Conservation (phyloP, 805 yeast species). For the Lipomyces yamadae region DNA sequence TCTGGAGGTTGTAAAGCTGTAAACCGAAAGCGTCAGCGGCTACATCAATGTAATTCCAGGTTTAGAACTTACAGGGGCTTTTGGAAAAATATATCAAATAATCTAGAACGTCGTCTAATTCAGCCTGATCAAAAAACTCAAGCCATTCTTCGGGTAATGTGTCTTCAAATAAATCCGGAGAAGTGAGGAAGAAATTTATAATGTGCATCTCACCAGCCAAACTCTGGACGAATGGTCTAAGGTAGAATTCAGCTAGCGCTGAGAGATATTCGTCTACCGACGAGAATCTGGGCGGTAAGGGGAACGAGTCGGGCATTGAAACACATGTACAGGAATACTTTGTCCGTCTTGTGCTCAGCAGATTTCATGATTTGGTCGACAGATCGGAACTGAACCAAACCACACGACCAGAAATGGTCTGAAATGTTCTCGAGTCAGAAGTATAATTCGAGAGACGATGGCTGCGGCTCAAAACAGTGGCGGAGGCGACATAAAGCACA, state of each 20-base stretch:
- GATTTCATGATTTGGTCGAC: not conserved
- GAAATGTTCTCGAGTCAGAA: not conserved
- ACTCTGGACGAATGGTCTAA: slow-evolving; percentile 31
- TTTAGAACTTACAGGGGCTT: slow-evolving; percentile 3
- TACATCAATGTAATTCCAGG: not conserved
- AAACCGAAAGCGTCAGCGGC: not conserved
- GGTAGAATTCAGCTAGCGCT: slow-evolving; percentile 24
- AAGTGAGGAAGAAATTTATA: slow-evolving; percentile 30
- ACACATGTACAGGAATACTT: not conserved
- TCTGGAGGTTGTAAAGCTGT: slow-evolving; percentile 17
- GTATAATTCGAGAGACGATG: not conserved
- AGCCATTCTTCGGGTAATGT: slow-evolving; percentile 32
- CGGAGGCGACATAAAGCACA: not conserved
- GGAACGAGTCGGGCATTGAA: slow-evolving; percentile 17
- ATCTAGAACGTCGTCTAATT: slow-evolving; percentile 24
- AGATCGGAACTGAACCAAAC: not conserved
- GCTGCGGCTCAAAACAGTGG: not conserved
- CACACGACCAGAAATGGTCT: too few species aligned
- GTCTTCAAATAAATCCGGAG: slow-evolving; percentile 25
- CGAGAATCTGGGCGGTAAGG: slow-evolving; percentile 30
- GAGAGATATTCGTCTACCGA: slow-evolving; percentile 28
- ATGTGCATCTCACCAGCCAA: slow-evolving; percentile 33
- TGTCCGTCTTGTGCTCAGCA: not conserved
- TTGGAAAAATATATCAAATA: slow-evolving; percentile 17
- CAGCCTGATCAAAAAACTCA: slow-evolving; percentile 25